These are phyloP conservation scores for Phellopilus nigrolimitatus DNA, from an alignment of 1,284 basidiomycete genomes.

Conservation along the genomic window DNA sequence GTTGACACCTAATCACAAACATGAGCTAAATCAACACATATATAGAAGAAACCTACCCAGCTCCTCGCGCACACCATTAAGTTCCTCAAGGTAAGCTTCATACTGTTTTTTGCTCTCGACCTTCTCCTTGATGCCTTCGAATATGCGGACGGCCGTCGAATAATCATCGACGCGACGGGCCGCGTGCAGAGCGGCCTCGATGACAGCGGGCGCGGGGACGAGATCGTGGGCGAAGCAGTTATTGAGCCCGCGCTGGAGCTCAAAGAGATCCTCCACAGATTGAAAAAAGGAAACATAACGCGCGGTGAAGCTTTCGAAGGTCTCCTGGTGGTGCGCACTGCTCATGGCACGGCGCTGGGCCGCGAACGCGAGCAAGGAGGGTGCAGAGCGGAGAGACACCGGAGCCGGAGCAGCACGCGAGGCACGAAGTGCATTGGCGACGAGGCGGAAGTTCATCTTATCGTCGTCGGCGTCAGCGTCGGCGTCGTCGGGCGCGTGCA, in stretches of 20 bases:
- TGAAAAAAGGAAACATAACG: constrained; percentile 95
- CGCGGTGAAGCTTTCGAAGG: constrained; percentile 90
- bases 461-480: neutral
- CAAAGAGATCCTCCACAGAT: constrained; percentile 91
- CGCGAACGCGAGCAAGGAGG: constrained; percentile 7
- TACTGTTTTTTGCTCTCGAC: constrained; percentile 95
- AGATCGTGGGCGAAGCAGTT: constrained; percentile 99
- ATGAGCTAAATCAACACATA: constrained; percentile 14
- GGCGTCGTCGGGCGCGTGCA: too few species aligned
- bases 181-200: constrained; percentile 88
- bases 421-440: constrained; percentile 14
- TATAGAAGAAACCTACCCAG: constrained; percentile 66
- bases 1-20: constrained; percentile 31
- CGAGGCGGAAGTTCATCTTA: constrained; percentile 17
- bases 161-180: constrained; percentile 94
- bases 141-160: constrained; percentile 92
- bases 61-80: constrained; percentile 82
- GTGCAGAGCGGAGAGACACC: neutral
- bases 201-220: constrained; percentile 85
- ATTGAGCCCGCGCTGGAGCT: constrained; percentile 96
- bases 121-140: constrained; percentile 91
- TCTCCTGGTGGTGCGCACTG: constrained; percentile 69
- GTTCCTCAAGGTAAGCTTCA: constrained; percentile 83
- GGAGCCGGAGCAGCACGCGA: constrained; percentile 5
- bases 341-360: constrained; percentile 11